Evolutionary conservation across 208 protist genomes (phyloP), one percentile per base, ranked within the genome.

Genomic region (Endotrypanum monterogeii): DNA sequence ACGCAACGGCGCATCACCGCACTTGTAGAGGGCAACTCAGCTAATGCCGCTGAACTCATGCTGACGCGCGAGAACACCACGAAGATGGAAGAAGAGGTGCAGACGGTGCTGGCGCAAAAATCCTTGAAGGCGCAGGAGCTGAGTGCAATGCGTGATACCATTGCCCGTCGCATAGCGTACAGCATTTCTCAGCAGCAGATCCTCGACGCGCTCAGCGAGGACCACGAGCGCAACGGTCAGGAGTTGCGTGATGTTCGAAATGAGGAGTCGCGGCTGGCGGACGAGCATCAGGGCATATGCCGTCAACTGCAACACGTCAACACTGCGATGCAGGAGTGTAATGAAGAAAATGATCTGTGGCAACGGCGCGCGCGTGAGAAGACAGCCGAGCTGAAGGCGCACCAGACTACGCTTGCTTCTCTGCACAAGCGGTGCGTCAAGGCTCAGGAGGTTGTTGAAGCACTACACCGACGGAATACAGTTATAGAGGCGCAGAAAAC

Each of bases 271-370:
- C 72, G 68, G 28, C 82, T 94, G 18, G 79, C 86, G 35, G 96
- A 98, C 73, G 85, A 93, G 74, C 94, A 93, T 76, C 92, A 98
- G 72, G 80, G 68, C 7, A 84, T 98, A 32, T 83, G 81, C 65
- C 83, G 88, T 50, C 85, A 96, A 76, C 82, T 86, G 65, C 89
- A 94, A 71, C 85, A 96, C 79, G 83, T 91, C 41, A 88, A 95
- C 70, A 87, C 85, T 28, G 83, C 96, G 3, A 80, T 98, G 74
- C 92, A 98, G 82, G 89, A 92, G 55, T 92, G 94, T 71, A 94
- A 94, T 60, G 87, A 99, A 76, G 90, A 94, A 50, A 93, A 96
- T 67, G 88, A 95, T 63, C 67, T 75, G 35, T 75, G 94, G 67
- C 89, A 95, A 75, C 83, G 79, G 35, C 78, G 90, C 32, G 83